These are phyloP conservation scores for Beauveria varroae DNA, from an alignment of 2,329 filamentous ascomycete genomes.

Conservation along the genomic window DNA sequence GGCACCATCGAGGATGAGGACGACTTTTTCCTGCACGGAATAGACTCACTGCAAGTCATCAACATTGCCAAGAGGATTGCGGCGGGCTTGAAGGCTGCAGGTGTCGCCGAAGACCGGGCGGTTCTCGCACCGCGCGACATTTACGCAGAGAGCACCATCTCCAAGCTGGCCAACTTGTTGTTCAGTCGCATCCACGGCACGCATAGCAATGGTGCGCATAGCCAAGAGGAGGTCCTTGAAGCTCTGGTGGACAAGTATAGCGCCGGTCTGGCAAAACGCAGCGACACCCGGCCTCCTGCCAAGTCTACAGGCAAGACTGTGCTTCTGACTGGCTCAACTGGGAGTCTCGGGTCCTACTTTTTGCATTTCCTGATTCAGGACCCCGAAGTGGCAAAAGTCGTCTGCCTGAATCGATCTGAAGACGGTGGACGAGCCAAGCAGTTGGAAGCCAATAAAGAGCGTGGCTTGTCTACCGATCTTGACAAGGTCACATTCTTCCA, in stretches of 20 bases:
- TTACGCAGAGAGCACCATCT: constrained; percentile 23
- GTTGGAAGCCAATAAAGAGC: constrained; percentile 24
- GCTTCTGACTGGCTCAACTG: constrained; percentile 80
- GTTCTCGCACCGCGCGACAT: constrained; percentile 19
- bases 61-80: constrained; percentile 15
- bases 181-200: constrained; percentile 5
- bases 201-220: neutral
- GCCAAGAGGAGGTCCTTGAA: constrained; percentile 13
- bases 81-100: constrained; percentile 15
- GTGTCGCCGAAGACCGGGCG: constrained; percentile 11
- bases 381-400: constrained; percentile 13
- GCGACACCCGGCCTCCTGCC: neutral
- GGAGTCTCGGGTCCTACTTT: constrained; percentile 78
- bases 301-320: constrained; percentile 41
- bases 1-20: constrained; percentile 17
- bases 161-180: constrained; percentile 18
- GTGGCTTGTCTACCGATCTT: constrained; percentile 30
- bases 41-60: constrained; percentile 34
- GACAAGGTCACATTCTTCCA: constrained; percentile 39
- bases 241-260: constrained; percentile 19
- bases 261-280: neutral
- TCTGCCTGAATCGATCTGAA: constrained; percentile 23
- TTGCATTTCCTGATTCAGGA: constrained; percentile 26
- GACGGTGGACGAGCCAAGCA: constrained; percentile 35
- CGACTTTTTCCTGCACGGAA: constrained; percentile 31